Evolutionary conservation across 164 flowering plant species (phyloP).

Genomic region (Buxus sempervirens): DNA sequence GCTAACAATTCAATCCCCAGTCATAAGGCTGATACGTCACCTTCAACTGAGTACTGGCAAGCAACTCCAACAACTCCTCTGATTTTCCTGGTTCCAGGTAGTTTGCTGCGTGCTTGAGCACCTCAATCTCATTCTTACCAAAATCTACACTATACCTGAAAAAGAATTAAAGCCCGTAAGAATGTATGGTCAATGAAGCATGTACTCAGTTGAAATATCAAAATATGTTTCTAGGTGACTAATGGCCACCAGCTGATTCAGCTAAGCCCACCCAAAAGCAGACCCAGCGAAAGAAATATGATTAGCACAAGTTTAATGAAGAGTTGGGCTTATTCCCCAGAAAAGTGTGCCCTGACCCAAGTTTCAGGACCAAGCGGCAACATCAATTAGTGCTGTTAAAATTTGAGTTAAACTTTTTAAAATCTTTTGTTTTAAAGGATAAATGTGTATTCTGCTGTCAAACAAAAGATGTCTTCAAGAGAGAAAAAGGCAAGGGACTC

Average conservation of each 20-base stretch:
- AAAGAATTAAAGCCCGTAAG: background rate
- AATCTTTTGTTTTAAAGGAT: background rate
- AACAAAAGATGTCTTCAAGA: background rate
- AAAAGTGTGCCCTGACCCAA: too few relatives aligned
- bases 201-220: background rate
- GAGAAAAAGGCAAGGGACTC: background rate
- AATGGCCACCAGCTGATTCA: background rate
- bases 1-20: slow-evolving; percentile 67
- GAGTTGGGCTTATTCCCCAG: too few relatives aligned
- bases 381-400: background rate
- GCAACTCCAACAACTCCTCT: slow-evolving; percentile 56
- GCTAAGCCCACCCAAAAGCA: background rate
- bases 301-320: background rate
- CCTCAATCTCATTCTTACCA: slow-evolving; percentile 75
- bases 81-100: slow-evolving; percentile 59
- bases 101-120: slow-evolving; percentile 73
- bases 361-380: too few relatives aligned
- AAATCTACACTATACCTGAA: slow-evolving; percentile 76
- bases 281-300: background rate
- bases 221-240: too few relatives aligned
- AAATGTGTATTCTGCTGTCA: background rate
- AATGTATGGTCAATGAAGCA: background rate
- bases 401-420: too few relatives aligned
- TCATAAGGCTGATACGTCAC: slow-evolving; percentile 73
- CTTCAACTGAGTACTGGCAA: slow-evolving; percentile 53